Conservation (phyloP, 208 protist species). For the Phytomonas francai region DNA sequence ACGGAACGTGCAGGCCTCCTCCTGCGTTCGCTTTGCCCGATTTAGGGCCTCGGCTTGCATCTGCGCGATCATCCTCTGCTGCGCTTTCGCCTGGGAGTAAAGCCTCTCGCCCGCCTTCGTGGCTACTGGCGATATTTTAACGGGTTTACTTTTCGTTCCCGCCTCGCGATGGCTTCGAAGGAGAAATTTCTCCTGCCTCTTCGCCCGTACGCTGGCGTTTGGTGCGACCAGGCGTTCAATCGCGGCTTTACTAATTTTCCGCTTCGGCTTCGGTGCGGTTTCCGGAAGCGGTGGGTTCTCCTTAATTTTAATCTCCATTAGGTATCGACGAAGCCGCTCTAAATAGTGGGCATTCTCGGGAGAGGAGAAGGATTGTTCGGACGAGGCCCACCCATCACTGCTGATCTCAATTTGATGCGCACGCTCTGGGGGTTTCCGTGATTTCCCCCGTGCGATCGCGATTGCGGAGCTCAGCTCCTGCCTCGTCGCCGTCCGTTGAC, state of each 20-base stretch:
- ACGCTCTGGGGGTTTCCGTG: no score
- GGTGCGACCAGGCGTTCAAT: slow-evolving; percentile 27
- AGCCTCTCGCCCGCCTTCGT: slow-evolving; percentile 45
- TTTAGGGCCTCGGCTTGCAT: slow-evolving; percentile 14
- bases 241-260: slow-evolving; percentile 20
- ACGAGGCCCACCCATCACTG: no score
- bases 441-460: no score
- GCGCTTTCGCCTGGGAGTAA: slow-evolving; percentile 24
- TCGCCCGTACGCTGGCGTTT: slow-evolving; percentile 26
- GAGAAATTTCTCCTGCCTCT: slow-evolving; percentile 41
- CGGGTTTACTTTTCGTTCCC: neutral
- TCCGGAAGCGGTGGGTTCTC: no score
- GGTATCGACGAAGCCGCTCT: no score
- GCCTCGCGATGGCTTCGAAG: slow-evolving; percentile 10
- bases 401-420: no score
- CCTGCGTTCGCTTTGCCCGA: slow-evolving; percentile 1
- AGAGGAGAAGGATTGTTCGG: no score
- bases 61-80: slow-evolving; percentile 12
- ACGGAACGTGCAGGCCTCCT: slow-evolving; percentile 43
- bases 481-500: no score
- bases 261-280: slow-evolving; percentile 11
- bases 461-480: no score
- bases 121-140: slow-evolving; percentile 25
- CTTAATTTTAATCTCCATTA: no score
- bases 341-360: no score